Conservation (phyloP, 768 basidiomycete species). For the Phaeotremella fagi region DNA sequence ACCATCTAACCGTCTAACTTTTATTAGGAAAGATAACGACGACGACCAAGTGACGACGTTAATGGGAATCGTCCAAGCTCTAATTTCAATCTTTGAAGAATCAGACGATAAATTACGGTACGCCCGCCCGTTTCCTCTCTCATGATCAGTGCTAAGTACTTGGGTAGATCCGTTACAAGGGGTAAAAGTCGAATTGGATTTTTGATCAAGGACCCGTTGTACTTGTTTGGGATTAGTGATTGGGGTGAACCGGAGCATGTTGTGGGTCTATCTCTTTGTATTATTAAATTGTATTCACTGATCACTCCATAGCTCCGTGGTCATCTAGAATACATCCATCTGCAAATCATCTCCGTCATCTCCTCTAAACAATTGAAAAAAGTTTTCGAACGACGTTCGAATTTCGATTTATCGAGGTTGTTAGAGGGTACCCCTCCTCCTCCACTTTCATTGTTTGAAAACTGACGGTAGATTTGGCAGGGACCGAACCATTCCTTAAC, state of each 20-base stretch:
- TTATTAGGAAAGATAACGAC: conserved; percentile 50
- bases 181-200: conserved; percentile 81
- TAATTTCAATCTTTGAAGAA: conserved; percentile 92
- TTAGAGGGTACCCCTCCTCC: conserved; percentile 42
- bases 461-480: conserved; percentile 49
- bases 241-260: conserved; percentile 97
- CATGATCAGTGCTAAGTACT: conserved; percentile 59
- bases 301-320: conserved; percentile 69
- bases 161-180: conserved; percentile 66
- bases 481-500: conserved; percentile 73
- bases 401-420: conserved; percentile 68
- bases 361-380: conserved; percentile 75
- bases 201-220: conserved; percentile 76
- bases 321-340: conserved; percentile 90
- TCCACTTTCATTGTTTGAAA: neutral
- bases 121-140: conserved; percentile 65
- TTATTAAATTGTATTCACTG: neutral
- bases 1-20: neutral
- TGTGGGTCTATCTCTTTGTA: conserved; percentile 54
- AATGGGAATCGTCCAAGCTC: conserved; percentile 89
- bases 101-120: conserved; percentile 66
- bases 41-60: conserved; percentile 66
- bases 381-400: conserved; percentile 82
- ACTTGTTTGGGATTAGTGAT: conserved; percentile 82
- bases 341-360: conserved; percentile 87